Conservation (phyloP, 768 basidiomycete genomes). For the Tulasnella sp. region DNA sequence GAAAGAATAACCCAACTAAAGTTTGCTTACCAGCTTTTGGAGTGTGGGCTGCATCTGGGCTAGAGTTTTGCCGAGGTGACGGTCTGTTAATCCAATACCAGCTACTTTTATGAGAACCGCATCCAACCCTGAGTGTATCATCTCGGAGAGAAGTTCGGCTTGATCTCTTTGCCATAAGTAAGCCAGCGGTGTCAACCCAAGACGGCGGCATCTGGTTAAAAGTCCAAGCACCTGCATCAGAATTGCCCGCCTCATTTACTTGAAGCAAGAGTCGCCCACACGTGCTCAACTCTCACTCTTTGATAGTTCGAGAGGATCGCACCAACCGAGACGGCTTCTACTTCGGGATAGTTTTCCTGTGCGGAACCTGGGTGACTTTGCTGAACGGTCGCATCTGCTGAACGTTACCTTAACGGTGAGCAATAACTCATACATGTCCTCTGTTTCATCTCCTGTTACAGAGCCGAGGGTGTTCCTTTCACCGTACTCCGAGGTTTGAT, state of each 20-base stretch:
- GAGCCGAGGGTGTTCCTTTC: constrained; percentile 44
- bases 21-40: constrained; percentile 53
- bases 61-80: constrained; percentile 76
- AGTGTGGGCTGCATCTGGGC: constrained; percentile 70
- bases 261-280: constrained; percentile 44
- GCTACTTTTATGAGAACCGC: constrained; percentile 92
- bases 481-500: constrained; percentile 84
- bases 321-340: constrained; percentile 86
- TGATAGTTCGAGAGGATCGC: constrained; percentile 98
- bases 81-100: constrained; percentile 76
- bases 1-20: background rate
- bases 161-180: constrained; percentile 96
- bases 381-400: background rate
- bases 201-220: constrained; percentile 66
- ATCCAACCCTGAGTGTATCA: constrained; percentile 74
- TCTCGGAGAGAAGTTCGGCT: constrained; percentile 74
- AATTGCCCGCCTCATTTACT: constrained; percentile 5
- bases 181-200: constrained; percentile 71
- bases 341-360: constrained; percentile 52
- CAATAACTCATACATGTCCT: constrained; percentile 78
- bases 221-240: constrained; percentile 11
- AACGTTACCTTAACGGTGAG: constrained; percentile 63
- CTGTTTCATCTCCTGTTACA: constrained; percentile 85
- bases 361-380: background rate
- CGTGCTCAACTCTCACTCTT: constrained; percentile 94